Base-by-base conservation (phyloP, 2,329 filamentous ascomycete genomes). In the Paradendryphiella salina region DNA sequence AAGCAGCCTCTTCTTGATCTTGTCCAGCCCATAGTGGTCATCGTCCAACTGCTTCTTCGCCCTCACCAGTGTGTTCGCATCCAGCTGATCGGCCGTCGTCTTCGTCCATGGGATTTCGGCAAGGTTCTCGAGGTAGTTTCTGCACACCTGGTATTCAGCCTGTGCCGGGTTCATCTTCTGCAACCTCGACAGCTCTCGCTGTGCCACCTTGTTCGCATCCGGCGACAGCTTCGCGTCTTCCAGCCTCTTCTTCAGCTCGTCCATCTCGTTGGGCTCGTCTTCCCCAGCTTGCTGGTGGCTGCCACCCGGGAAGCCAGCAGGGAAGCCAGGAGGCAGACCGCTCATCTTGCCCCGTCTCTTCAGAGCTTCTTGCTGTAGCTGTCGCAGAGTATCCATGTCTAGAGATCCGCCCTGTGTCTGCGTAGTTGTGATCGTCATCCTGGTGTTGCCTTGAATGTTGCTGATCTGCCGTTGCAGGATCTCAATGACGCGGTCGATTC, bases 111-210 rank as follows among this genome's bases (percentile, higher is more conserved):
- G 94, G 41, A 99, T 94, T 70, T 99, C 94, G 0, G 90, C 83
- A 50, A 99, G 77, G 10, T 91, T 97, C 75, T 99, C 94, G 10
- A 99, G 80, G 75, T 96, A 99, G 41, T 91, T 96, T 58, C 93
- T 81, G 60, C 89, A 90, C 10, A 99, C 93, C 56, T 94, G 90
- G 68, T 96, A 96, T 68, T 99, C 94, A 31, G 95, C 93, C 69
- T 97, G 94, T 42, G 90, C 90, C 0, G 94, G 92, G 66, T 90
- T 92, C 90, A 97, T 97, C 77, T 96, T 96, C 66, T 89, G 89
- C 55, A 99, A 76, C 17, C 94, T 82, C 66, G 90, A 89, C 38
- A 99, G 73, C 72, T 99, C 94, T 45, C 92, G 83, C 50, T 96
- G 88, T 1, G 91, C 93, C n/a, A 95, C 85, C 76, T 94, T 96